phyloP scores from a whole-genome alignment of 805 yeast species.

The Candida sithepensis region DNA sequence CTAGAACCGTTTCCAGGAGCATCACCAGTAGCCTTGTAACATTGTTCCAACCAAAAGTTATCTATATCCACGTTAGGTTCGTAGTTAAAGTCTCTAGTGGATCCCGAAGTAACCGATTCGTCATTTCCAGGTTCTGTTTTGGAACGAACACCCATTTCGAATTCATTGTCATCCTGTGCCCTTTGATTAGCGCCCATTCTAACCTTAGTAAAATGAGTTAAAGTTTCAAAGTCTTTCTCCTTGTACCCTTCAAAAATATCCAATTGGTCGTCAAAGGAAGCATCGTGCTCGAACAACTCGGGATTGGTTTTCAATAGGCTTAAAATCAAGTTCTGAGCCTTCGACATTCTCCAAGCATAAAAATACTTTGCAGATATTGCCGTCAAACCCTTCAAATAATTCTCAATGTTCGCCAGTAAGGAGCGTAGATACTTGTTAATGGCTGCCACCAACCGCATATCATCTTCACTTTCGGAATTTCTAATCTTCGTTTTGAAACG shows the following conservation, averaged over 20 bases:
- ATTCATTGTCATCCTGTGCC: not conserved
- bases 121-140: not conserved
- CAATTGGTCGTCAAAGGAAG: not conserved
- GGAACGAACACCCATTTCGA: not conserved
- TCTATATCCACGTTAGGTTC: conserved; percentile 19
- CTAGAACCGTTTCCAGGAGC: not conserved
- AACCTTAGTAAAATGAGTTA: conserved; percentile 7
- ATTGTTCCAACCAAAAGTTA: conserved; percentile 24
- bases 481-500: conserved; percentile 24
- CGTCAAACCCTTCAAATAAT: conserved; percentile 37
- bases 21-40: conserved; percentile 6
- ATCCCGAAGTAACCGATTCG: not conserved
- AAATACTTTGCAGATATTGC: conserved; percentile 55
- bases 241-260: conserved; percentile 18
- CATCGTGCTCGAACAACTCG: not conserved
- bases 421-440: conserved; percentile 11
- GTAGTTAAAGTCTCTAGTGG: conserved; percentile 3
- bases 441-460: conserved; percentile 5
- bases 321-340: conserved; percentile 46
- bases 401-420: conserved; percentile 37
- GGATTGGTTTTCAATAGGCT: conserved; percentile 28
- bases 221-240: conserved; percentile 13
- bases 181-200: not conserved
- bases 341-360: conserved; percentile 66
- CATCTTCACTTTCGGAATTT: not conserved